A percentile compares a stretch with the other conserved stretches of the same genome.
These are phyloP conservation scores for Neopestalotiopsis rosae DNA, from an alignment of 2,329 filamentous ascomycete species.

Conservation along the genomic window DNA sequence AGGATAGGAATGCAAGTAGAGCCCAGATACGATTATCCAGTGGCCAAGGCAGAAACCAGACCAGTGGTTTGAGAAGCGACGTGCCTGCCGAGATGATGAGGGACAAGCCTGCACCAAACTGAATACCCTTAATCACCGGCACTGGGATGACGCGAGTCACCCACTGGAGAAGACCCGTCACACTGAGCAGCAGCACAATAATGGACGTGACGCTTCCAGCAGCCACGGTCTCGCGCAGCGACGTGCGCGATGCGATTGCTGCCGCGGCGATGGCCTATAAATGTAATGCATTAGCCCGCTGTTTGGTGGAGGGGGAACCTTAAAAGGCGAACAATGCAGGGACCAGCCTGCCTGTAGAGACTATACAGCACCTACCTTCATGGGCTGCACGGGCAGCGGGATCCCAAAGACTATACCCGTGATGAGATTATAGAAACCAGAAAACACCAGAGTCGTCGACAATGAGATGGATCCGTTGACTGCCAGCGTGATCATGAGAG, in stretches of 20 bases:
- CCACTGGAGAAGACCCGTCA: slow-evolving; percentile 78
- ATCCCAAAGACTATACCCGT: slow-evolving; percentile 87
- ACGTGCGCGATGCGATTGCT: slow-evolving; percentile 74
- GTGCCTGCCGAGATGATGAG: slow-evolving; percentile 79
- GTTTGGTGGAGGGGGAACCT: not conserved
- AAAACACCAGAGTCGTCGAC: slow-evolving; percentile 84
- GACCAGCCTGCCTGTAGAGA: no score
- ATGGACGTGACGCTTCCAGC: slow-evolving; percentile 81
- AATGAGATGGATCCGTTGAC: slow-evolving; percentile 80
- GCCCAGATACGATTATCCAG: slow-evolving; percentile 83
- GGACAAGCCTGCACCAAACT: slow-evolving; percentile 87
- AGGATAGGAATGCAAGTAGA: slow-evolving; percentile 71
- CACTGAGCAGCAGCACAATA: slow-evolving; percentile 76
- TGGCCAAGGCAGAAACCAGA: slow-evolving; percentile 69
- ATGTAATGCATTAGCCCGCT: not conserved
- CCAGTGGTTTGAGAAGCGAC: slow-evolving; percentile 69
- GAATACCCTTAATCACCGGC: slow-evolving; percentile 92
- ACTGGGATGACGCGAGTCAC: slow-evolving; percentile 78
- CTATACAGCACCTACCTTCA: slow-evolving; percentile 55
- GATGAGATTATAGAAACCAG: slow-evolving; percentile 83
- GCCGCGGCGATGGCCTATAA: slow-evolving; percentile 84
- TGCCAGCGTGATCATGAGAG: slow-evolving; percentile 81
- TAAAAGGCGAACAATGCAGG: no score
- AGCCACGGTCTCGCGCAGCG: slow-evolving; percentile 74
- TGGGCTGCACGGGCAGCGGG: slow-evolving; percentile 89